Evolutionary conservation across 352 stramenopile species (phyloP).

Genomic region (Nothophytophthora sp.): DNA sequence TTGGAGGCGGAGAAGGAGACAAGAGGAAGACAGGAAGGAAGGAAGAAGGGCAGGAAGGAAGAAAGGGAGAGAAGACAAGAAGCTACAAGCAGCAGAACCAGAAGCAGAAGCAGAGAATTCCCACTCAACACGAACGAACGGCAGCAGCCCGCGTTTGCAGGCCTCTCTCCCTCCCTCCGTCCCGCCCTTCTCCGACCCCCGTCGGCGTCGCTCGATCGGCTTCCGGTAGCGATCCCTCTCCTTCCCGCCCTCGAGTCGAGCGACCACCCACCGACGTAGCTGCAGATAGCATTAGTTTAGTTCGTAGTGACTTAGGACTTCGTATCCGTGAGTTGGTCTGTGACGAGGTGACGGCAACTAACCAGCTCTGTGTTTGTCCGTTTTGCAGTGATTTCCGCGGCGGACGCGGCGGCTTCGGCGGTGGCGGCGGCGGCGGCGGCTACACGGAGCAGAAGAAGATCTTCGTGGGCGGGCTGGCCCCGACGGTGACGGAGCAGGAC

Average conservation of each 20-base stretch:
- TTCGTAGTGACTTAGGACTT: too few relatives aligned
- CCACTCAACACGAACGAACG: slow-evolving; percentile 42
- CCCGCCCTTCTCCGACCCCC: slow-evolving; percentile 33
- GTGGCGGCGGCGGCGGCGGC: slow-evolving; percentile 18
- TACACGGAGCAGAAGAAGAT: slow-evolving; percentile 90
- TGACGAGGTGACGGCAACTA: slow-evolving; percentile 11
- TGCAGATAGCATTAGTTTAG: neutral
- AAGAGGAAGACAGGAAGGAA: slow-evolving; percentile 12
- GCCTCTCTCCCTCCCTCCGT: slow-evolving; percentile 28
- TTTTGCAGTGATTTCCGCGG: slow-evolving; percentile 44
- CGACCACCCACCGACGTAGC: too few relatives aligned
- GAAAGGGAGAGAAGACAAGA: slow-evolving; percentile 25
- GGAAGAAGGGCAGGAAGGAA: slow-evolving; percentile 31
- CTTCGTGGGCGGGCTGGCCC: slow-evolving; percentile 90
- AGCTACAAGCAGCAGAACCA: slow-evolving; percentile 24
- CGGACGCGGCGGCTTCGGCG: slow-evolving; percentile 27
- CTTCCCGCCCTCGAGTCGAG: neutral
- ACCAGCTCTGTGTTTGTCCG: slow-evolving; percentile 23
- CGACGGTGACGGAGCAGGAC: slow-evolving; percentile 87
- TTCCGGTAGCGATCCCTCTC: neutral
- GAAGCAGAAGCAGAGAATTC: slow-evolving; percentile 26
- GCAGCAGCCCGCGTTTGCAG: slow-evolving; percentile 34
- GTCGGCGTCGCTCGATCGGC: too few relatives aligned
- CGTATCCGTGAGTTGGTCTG: slow-evolving; percentile 3
- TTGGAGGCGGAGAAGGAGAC: slow-evolving; percentile 9